Percentiles rank a stretch among this genome's conserved stretches.
Conservation (phyloP, 2,329 filamentous ascomycete species). For the Trichoderma polysporum region DNA sequence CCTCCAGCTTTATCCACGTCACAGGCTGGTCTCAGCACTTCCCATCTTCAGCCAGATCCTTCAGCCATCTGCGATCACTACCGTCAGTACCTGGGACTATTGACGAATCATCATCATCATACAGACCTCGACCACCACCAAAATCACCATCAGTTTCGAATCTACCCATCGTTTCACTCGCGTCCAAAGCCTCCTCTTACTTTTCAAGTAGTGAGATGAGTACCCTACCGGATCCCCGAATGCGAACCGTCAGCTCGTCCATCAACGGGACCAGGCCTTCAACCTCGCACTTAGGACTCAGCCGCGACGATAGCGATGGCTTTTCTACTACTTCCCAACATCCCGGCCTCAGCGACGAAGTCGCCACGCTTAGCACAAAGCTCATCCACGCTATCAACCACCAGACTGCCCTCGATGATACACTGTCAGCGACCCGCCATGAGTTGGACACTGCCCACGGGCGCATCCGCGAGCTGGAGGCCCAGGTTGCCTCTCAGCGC, state of each 20-base stretch:
- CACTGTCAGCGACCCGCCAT: constrained; percentile 74
- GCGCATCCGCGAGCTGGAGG: constrained; percentile 67
- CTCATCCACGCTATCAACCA: constrained; percentile 97
- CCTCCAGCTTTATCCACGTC: constrained; percentile 52
- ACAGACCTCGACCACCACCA: constrained; percentile 40
- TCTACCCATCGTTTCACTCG: constrained; percentile 41
- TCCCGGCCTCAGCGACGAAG: constrained; percentile 66
- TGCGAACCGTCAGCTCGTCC: constrained; percentile 49
- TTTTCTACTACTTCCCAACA: constrained; percentile 41
- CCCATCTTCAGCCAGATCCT: constrained; percentile 34
- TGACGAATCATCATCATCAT: constrained; percentile 29
- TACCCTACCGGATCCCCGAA: constrained; percentile 66
- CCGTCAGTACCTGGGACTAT: constrained; percentile 48
- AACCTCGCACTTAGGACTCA: not conserved
- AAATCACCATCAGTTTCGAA: constrained; percentile 40
- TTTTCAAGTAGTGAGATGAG: constrained; percentile 63
- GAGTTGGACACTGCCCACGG: constrained; percentile 74
- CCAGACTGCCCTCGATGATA: constrained; percentile 89
- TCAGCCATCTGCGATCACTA: constrained; percentile 54
- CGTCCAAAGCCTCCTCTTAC: constrained; percentile 36
- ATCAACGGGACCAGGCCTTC: constrained; percentile 34
- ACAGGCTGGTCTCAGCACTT: constrained; percentile 52
- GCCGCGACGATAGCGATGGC: constrained; percentile 6
- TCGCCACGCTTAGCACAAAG: constrained; percentile 89
- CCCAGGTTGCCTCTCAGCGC: constrained; percentile 63